Percentiles rank a stretch among this genome's conserved stretches.
Conservation (phyloP, 768 basidiomycete genomes). For the Leccinum pellstonianum region DNA sequence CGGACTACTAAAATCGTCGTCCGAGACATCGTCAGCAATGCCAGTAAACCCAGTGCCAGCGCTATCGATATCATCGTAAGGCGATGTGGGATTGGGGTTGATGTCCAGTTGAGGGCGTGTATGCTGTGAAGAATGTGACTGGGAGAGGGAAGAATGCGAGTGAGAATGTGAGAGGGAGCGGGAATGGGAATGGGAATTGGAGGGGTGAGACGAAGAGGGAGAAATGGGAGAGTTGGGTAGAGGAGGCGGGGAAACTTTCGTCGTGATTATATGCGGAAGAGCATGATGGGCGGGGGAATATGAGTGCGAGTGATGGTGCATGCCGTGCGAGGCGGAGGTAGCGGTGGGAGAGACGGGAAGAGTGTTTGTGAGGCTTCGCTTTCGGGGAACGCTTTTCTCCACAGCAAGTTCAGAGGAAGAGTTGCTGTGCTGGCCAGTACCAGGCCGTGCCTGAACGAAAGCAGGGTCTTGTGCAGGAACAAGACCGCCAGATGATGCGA, state of each 20-base stretch:
- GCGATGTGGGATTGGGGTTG: conserved; percentile 23
- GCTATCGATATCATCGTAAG: conserved; percentile 64
- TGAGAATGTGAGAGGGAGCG: conserved; percentile 22
- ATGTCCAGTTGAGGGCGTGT: conserved; percentile 31
- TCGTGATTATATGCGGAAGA: conserved; percentile 33
- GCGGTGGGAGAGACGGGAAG: conserved; percentile 35
- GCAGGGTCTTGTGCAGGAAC: conserved; percentile 29
- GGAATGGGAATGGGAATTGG: conserved; percentile 21
- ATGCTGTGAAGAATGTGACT: conserved; percentile 19
- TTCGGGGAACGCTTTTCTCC: conserved; percentile 58
- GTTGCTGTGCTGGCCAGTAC: conserved; percentile 37
- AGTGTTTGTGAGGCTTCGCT: conserved; percentile 58
- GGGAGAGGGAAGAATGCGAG: conserved; percentile 25
- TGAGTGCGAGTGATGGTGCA: conserved; percentile 30
- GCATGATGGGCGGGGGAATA: conserved; percentile 17
- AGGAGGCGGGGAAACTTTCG: conserved; percentile 32
- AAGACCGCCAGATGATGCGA: conserved; percentile 26
- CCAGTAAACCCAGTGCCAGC: conserved; percentile 28
- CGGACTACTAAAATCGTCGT: conserved; percentile 25
- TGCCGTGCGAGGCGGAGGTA: conserved; percentile 9
- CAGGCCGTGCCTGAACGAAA: conserved; percentile 36
- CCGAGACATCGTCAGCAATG: conserved; percentile 26
- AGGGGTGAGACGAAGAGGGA: conserved; percentile 23
- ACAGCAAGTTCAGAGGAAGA: conserved; percentile 48
- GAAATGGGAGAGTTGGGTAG: conserved; percentile 24